These are phyloP conservation scores for Dactylellina sp. DNA, from an alignment of 2,329 filamentous ascomycete species.

Conservation along the genomic window DNA sequence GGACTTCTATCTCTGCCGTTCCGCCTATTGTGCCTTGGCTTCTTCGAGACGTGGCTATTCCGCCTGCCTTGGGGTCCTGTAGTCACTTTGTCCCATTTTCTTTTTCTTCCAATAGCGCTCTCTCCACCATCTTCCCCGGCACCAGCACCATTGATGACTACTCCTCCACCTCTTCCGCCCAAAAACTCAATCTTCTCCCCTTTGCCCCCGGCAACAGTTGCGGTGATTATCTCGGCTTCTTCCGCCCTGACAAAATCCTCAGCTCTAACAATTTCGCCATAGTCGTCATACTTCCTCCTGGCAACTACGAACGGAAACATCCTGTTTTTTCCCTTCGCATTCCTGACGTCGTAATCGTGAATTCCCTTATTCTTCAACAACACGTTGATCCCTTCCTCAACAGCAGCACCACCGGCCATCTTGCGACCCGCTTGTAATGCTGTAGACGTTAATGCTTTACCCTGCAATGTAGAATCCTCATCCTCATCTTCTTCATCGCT, in stretches of 20 bases:
- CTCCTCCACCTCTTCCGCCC: conserved; percentile 62
- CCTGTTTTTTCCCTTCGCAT: conserved; percentile 90
- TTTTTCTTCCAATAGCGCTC: conserved; percentile 80
- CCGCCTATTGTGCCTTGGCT: conserved; percentile 61
- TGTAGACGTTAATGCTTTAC: conserved; percentile 87
- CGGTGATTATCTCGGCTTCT: conserved; percentile 79
- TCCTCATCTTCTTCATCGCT: conserved; percentile 76
- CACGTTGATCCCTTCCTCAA: conserved; percentile 92
- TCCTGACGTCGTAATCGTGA: conserved; percentile 92
- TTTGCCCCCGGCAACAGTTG: conserved; percentile 63
- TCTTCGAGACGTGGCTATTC: conserved; percentile 44
- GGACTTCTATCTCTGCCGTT: conserved; percentile 29
- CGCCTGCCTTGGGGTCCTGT: conserved; percentile 20
- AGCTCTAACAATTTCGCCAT: conserved; percentile 90
- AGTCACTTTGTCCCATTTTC: conserved; percentile 84
- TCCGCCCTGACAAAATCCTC: conserved; percentile 95
- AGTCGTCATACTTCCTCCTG: conserved; percentile 84
- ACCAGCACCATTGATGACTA: conserved; percentile 24
- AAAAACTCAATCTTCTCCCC: conserved; percentile 62
- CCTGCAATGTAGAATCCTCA: conserved; percentile 89
- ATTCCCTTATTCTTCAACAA: conserved; percentile 87
- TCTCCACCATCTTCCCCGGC: conserved; percentile 21
- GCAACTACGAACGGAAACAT: conserved; percentile 89
- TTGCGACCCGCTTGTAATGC: conserved; percentile 71
- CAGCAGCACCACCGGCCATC: conserved; percentile 62